Evolutionary conservation across 305 asterid species (phyloP).

Genomic region (Fraxinus angustifolia): DNA sequence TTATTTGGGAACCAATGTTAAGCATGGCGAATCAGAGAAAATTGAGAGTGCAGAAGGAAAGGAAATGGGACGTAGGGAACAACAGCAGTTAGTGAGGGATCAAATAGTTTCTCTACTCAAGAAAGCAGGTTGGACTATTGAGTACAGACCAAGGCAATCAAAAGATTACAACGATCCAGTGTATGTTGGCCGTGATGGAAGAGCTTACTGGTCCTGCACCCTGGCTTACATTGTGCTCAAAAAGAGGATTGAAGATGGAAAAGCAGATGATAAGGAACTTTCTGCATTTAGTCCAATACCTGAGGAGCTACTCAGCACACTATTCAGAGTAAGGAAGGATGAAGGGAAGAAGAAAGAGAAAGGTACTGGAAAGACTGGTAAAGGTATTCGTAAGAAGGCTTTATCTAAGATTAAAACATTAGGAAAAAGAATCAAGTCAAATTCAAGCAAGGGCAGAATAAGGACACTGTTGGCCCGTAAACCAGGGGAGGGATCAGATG

Average conservation of each 20-base stretch:
- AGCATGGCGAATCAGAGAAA: not conserved
- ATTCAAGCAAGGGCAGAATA: conserved; percentile 26
- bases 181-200: conserved; percentile 65
- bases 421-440: conserved; percentile 31
- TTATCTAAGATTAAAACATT: conserved; percentile 30
- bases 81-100: conserved; percentile 67
- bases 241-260: conserved; percentile 60
- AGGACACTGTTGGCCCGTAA: conserved; percentile 63
- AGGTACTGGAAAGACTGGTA: conserved; percentile 28
- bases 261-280: conserved; percentile 43
- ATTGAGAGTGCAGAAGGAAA: conserved; percentile 21
- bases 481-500: conserved; percentile 53
- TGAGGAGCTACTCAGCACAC: conserved; percentile 51
- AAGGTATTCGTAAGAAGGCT: conserved; percentile 33
- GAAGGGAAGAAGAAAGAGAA: conserved; percentile 35
- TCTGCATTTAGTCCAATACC: conserved; percentile 63
- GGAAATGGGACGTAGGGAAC: conserved; percentile 55
- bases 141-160: conserved; percentile 58
- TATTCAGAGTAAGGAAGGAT: conserved; percentile 50
- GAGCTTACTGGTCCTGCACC: conserved; percentile 79
- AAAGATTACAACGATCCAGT: conserved; percentile 77
- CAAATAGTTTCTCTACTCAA: conserved; percentile 55
- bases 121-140: conserved; percentile 83
- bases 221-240: conserved; percentile 72
- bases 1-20: conserved; percentile 19